Evolutionary conservation across 2,329 filamentous ascomycete species (phyloP).

Genomic region (Colletotrichum sp.): DNA sequence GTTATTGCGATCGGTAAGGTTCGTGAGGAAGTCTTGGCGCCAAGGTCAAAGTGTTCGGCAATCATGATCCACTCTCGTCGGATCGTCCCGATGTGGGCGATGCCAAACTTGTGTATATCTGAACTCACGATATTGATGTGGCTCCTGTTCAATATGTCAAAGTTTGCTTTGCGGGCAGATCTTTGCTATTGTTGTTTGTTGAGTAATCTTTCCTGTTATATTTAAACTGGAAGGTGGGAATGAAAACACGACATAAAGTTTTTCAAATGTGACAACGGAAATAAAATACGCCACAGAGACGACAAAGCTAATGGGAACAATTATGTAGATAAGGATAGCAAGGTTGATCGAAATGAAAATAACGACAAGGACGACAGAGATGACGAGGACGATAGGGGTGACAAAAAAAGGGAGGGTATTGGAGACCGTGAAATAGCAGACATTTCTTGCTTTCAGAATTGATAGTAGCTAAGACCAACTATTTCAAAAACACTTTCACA

Average conservation of each 20-base stretch:
- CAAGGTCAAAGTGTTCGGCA: not conserved
- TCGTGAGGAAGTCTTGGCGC: not conserved
- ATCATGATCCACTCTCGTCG: not conserved
- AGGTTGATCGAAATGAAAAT: no score
- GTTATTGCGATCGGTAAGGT: not conserved
- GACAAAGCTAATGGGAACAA: not conserved
- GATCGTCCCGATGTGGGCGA: not conserved
- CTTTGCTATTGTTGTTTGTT: accelerated
- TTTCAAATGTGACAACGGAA: not conserved
- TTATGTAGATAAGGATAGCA: no score
- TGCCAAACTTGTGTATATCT: not conserved
- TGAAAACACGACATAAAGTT: not conserved
- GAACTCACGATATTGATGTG: not conserved
- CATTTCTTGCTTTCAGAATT: accelerated
- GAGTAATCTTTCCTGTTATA: not conserved
- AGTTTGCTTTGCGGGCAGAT: not conserved
- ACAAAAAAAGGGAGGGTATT: accelerated
- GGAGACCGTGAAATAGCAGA: not conserved
- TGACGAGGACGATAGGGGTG: not conserved
- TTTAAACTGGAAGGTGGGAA: not conserved
- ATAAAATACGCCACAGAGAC: not conserved
- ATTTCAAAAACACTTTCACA: not conserved
- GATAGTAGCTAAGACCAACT: accelerated
- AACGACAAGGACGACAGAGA: not conserved
- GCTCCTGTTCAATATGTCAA: not conserved